Evolutionary conservation across 305 asterid species (phyloP).

Genomic region (Plantago coronopus): DNA sequence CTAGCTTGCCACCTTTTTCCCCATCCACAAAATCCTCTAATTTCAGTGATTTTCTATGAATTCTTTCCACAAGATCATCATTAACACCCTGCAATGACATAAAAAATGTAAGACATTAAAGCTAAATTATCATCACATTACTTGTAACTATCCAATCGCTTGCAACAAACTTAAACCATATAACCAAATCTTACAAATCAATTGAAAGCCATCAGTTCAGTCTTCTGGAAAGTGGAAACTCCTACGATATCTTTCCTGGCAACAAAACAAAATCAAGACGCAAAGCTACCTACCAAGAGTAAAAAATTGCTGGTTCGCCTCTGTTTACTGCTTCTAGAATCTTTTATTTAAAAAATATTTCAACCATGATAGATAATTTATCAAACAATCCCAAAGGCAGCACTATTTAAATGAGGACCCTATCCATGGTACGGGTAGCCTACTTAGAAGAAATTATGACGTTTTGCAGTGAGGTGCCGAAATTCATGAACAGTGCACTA

Average conservation of each 20-base stretch:
- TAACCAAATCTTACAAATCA: slow-evolving; percentile 79
- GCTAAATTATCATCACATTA: slow-evolving; percentile 18
- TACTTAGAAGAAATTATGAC: too few species aligned
- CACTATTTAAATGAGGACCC: slow-evolving; percentile 1
- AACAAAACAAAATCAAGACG: slow-evolving; percentile 42
- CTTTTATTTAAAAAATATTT: slow-evolving; percentile 24
- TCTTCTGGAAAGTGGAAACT: slow-evolving; percentile 68
- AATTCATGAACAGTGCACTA: too few species aligned
- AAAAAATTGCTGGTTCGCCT: background rate
- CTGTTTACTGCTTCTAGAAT: slow-evolving; percentile 33
- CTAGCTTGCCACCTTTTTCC: slow-evolving; percentile 37
- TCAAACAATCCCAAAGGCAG: too few species aligned
- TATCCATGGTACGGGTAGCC: background rate
- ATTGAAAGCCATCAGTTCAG: slow-evolving; percentile 75
- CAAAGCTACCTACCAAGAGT: slow-evolving; percentile 36
- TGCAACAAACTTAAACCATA: slow-evolving; percentile 32
- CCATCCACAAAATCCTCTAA: slow-evolving; percentile 32
- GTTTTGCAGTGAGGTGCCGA: too few species aligned
- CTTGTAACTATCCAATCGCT: slow-evolving; percentile 21
- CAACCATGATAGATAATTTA: slow-evolving; percentile 10
- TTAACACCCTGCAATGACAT: slow-evolving; percentile 38
- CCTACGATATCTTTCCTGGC: slow-evolving; percentile 61
- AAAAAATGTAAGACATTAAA: slow-evolving; percentile 23
- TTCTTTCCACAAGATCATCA: slow-evolving; percentile 28
- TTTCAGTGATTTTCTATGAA: slow-evolving; percentile 25